A percentile compares a stretch with the other conserved stretches of the same genome.
Evolutionary conservation across 768 basidiomycete genomes (phyloP).

Genomic region (Leccinum incarnatum): DNA sequence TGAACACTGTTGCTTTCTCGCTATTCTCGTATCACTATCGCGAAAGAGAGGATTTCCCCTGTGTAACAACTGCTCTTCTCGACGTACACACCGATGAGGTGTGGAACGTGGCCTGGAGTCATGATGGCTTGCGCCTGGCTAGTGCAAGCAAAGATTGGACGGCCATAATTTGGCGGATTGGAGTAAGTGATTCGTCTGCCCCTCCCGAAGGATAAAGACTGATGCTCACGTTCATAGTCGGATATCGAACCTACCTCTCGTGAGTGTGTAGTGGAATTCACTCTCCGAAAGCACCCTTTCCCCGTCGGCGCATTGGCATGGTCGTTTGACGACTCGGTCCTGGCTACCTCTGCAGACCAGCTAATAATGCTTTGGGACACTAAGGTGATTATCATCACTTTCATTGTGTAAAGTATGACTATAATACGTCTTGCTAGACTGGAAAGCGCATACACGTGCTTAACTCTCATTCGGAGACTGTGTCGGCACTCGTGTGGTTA

Average conservation of each 20-base stretch:
- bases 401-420: neutral
- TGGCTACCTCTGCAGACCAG: slow-evolving; percentile 82
- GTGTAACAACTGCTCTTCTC: slow-evolving; percentile 79
- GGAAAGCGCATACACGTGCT: slow-evolving; percentile 67
- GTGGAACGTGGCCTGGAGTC: slow-evolving; percentile 96
- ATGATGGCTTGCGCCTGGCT: slow-evolving; percentile 79
- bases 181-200: slow-evolving; percentile 50
- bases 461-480: slow-evolving; percentile 73
- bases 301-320: slow-evolving; percentile 83
- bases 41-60: slow-evolving; percentile 78
- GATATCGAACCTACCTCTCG: slow-evolving; percentile 49
- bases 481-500: slow-evolving; percentile 85
- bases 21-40: slow-evolving; percentile 87
- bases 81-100: slow-evolving; percentile 89
- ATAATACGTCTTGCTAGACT: slow-evolving; percentile 46
- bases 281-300: slow-evolving; percentile 74
- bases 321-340: slow-evolving; percentile 84
- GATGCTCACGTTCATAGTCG: slow-evolving; percentile 30
- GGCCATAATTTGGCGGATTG: slow-evolving; percentile 87
- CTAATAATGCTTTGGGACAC: slow-evolving; percentile 88
- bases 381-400: slow-evolving; percentile 50
- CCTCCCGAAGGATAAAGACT: slow-evolving; percentile 2
- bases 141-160: slow-evolving; percentile 85
- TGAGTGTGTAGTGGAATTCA: slow-evolving; percentile 58
- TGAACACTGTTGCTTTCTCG: slow-evolving; percentile 61